phyloP scores from a whole-genome alignment of 306 rosid species.

The Fragaria iinumae region DNA sequence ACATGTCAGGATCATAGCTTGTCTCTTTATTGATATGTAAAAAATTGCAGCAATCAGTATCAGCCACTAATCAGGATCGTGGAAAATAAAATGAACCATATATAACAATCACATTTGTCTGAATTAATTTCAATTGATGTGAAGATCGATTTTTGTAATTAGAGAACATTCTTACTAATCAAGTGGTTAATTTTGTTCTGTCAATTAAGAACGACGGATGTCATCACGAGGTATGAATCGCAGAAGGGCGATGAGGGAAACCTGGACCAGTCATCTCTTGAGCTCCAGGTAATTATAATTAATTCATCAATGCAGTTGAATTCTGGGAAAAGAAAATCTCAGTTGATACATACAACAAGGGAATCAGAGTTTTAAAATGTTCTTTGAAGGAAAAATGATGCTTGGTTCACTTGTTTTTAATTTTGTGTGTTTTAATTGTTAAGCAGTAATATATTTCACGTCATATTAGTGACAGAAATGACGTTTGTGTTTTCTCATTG shows the following conservation, averaged over 20 bases:
- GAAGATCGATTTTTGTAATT: no score
- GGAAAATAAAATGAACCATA: no score
- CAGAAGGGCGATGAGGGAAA: constrained; percentile 13
- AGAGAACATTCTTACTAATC: not conserved
- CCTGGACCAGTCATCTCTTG: constrained; percentile 26
- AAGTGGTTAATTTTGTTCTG: not conserved
- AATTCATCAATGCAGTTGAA: not conserved
- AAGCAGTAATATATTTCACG: not conserved
- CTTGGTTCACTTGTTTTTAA: no score
- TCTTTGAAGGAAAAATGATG: no score
- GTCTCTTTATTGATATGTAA: no score
- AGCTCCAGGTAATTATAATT: constrained; percentile 27
- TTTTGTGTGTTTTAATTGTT: not conserved
- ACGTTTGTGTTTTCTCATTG: not conserved
- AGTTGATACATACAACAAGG: not conserved
- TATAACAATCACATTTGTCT: no score
- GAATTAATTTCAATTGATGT: no score
- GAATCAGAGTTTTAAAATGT: no score
- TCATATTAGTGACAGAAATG: not conserved
- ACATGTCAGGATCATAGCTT: no score
- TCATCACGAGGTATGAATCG: not conserved
- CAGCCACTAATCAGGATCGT: no score
- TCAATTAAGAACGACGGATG: not conserved
- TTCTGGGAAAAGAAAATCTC: not conserved
- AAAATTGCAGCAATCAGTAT: no score